Evolutionary conservation across 306 rosid species (phyloP).

Genomic region (Mucuna pruriens): DNA sequence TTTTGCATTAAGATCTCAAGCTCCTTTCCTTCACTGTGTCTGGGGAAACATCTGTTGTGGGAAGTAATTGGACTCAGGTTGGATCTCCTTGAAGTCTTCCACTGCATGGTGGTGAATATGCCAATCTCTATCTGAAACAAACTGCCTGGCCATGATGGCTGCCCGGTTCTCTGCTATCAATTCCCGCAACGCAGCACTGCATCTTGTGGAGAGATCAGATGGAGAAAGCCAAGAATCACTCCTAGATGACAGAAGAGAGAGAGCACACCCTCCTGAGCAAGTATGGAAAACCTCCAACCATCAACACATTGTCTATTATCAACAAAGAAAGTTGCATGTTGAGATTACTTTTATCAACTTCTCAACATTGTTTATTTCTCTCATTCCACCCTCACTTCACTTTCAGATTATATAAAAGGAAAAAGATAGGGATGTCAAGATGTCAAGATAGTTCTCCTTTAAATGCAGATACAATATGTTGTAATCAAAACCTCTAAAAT

Average conservation of each 20-base stretch:
- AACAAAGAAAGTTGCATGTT: neutral
- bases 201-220: constrained; percentile 74
- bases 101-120: constrained; percentile 39
- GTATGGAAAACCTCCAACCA: constrained; percentile 42
- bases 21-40: constrained; percentile 32
- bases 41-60: constrained; percentile 63
- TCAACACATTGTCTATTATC: constrained; percentile 21
- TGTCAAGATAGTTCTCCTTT: neutral
- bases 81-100: constrained; percentile 46
- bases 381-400: neutral
- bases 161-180: constrained; percentile 91
- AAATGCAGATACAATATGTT: neutral
- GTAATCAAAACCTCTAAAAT: neutral
- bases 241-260: constrained; percentile 98
- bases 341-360: neutral
- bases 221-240: constrained; percentile 61
- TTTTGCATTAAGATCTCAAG: neutral
- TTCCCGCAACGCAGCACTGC: constrained; percentile 85
- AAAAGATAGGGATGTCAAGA: neutral
- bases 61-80: constrained; percentile 43
- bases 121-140: constrained; percentile 62
- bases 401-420: neutral
- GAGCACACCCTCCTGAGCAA: constrained; percentile 75
- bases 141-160: constrained; percentile 62
- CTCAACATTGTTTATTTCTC: neutral